These are phyloP conservation scores for Penicillium sp. DNA, from an alignment of 2,329 filamentous ascomycete species.

Conservation along the genomic window DNA sequence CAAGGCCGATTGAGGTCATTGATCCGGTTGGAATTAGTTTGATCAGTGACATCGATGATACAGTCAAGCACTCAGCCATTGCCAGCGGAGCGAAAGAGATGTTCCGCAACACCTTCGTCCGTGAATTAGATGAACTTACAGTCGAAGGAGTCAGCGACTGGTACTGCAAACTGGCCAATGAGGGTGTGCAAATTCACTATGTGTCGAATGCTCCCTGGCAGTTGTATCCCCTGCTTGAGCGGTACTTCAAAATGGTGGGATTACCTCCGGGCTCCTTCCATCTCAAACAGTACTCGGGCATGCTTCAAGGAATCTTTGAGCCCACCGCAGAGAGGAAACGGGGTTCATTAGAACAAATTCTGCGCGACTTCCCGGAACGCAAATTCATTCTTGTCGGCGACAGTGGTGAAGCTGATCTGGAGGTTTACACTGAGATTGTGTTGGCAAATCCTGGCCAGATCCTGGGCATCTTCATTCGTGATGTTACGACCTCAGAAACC, in stretches of 20 bases:
- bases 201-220: slow-evolving; percentile 99
- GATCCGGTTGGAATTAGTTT: slow-evolving; percentile 80
- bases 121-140: slow-evolving; percentile 76
- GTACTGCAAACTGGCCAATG: slow-evolving; percentile 74
- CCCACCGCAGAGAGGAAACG: slow-evolving; percentile 95
- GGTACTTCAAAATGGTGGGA: slow-evolving; percentile 76
- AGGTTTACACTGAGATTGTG: slow-evolving; percentile 94
- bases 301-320: slow-evolving; percentile 97
- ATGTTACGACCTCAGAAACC: slow-evolving; percentile 79
- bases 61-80: slow-evolving; percentile 93
- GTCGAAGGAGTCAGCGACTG: slow-evolving; percentile 87
- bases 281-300: slow-evolving; percentile 92
- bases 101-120: slow-evolving; percentile 92
- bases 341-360: slow-evolving; percentile 77
- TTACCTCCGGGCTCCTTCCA: slow-evolving; percentile 89
- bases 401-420: slow-evolving; percentile 93
- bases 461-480: slow-evolving; percentile 86
- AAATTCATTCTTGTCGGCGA: slow-evolving; percentile 92
- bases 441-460: slow-evolving; percentile 79
- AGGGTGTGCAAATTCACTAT: slow-evolving; percentile 90
- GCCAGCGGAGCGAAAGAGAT: slow-evolving; percentile 84
- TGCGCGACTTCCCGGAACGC: slow-evolving; percentile 84
- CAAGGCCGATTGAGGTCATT: slow-evolving; percentile 73
- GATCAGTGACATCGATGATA: slow-evolving; percentile 98
- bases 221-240: slow-evolving; percentile 83